Percentiles rank a stretch among this genome's conserved stretches.
phyloP scores from a whole-genome alignment of 371 early-diverging fungal genomes.

The Syncephalastrum contaminatum region DNA sequence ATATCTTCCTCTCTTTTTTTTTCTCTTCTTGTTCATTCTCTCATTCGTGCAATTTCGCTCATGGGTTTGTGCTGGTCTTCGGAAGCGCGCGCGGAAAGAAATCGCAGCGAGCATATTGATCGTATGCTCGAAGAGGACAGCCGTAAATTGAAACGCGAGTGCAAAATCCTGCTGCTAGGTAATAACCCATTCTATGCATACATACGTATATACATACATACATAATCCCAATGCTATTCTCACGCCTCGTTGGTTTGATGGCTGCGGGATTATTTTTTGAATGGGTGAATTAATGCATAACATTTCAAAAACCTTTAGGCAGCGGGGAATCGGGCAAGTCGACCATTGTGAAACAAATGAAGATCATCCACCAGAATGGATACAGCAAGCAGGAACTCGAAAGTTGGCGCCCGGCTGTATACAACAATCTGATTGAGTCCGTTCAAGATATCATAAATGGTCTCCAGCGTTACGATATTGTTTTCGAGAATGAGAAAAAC shows the following conservation, averaged over 20 bases:
- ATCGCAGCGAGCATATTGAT: conserved; percentile 62
- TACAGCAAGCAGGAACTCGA: conserved; percentile 78
- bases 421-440: conserved; percentile 79
- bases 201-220: too few relatives aligned
- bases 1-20: too few relatives aligned
- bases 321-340: conserved; percentile 91
- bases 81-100: conserved; percentile 60
- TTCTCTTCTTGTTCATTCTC: background rate
- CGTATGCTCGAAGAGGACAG: conserved; percentile 61
- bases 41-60: conserved; percentile 10
- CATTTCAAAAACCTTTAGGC: conserved; percentile 37
- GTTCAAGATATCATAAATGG: conserved; percentile 64
- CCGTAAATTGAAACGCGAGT: conserved; percentile 58
- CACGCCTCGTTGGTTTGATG: too few relatives aligned
- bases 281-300: background rate
- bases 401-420: conserved; percentile 70
- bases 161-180: conserved; percentile 75
- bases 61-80: conserved; percentile 71
- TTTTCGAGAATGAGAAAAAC: conserved; percentile 42
- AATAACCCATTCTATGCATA: conserved; percentile 8
- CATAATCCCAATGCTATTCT: too few relatives aligned
- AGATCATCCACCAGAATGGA: conserved; percentile 88
- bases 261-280: too few relatives aligned
- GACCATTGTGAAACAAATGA: conserved; percentile 93
- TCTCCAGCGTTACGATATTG: conserved; percentile 49